Conservation (phyloP, 306 rosid species). For the Crotalaria pallida region DNA sequence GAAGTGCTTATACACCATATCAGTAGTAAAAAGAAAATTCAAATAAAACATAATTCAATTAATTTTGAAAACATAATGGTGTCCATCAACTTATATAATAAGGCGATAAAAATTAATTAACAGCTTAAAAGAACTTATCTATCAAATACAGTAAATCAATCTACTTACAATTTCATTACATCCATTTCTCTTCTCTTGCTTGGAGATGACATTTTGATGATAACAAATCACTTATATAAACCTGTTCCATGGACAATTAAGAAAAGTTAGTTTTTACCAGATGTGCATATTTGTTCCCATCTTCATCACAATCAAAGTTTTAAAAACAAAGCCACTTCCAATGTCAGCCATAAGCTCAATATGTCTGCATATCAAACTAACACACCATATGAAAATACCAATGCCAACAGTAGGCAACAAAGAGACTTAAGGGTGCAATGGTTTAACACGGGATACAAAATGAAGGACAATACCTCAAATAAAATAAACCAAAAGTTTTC, state of each 20-base stretch:
- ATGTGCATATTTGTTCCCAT: neutral
- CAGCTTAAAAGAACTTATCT: neutral
- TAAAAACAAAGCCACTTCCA: neutral
- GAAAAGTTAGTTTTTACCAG: constrained; percentile 1
- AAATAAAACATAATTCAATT: constrained; percentile 4
- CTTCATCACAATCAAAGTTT: neutral
- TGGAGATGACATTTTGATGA: constrained; percentile 86
- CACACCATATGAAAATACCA: too few relatives aligned
- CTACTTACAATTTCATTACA: constrained; percentile 93
- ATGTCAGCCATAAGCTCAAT: neutral
- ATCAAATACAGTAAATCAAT: constrained; percentile 11
- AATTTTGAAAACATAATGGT: neutral
- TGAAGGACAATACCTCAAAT: neutral
- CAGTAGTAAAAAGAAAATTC: neutral
- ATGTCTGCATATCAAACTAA: constrained; percentile 3
- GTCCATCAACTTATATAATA: neutral
- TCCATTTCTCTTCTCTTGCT: constrained; percentile 99
- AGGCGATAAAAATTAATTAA: neutral
- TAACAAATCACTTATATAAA: constrained; percentile 31
- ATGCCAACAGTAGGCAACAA: neutral
- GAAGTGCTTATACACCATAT: neutral
- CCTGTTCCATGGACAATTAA: constrained; percentile 36
- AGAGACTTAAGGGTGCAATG: neutral
- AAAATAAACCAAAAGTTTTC: constrained; percentile 6
- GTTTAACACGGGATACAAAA: neutral